Conservation (phyloP, 116 monocot species). For the Papilionanthe hybrid region DNA sequence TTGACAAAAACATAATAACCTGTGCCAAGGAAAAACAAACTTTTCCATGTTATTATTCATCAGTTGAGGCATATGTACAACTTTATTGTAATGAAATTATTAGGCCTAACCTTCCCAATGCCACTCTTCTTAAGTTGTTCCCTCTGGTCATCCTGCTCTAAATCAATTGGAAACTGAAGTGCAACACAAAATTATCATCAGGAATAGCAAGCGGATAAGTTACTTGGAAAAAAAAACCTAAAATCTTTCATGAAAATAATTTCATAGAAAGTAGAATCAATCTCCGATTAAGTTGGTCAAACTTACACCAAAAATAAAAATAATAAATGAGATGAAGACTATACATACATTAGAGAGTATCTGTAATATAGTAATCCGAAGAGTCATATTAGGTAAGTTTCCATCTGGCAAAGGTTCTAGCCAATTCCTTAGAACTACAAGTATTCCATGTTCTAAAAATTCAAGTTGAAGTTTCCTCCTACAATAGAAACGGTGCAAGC, state of each 20-base stretch:
- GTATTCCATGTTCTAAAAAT: constrained; percentile 96
- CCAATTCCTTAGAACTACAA: constrained; percentile 89
- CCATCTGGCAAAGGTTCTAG: constrained; percentile 99
- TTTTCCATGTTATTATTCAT: not conserved
- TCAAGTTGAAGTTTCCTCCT: constrained; percentile 92
- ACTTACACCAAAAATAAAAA: too few relatives aligned
- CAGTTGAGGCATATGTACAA: not conserved
- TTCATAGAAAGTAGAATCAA: not conserved
- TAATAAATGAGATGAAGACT: not conserved
- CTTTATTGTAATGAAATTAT: not conserved
- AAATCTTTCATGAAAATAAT: not conserved
- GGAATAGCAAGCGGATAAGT: not conserved
- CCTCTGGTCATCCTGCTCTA: constrained; percentile 77
- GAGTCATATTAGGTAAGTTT: constrained; percentile 93
- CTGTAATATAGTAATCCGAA: constrained; percentile 80
- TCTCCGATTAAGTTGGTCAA: not conserved
- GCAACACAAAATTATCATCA: not conserved
- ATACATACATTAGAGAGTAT: constrained; percentile 71
- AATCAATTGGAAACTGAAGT: constrained; percentile 75
- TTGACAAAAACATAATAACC: constrained; percentile 99
- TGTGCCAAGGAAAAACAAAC: constrained; percentile 13
- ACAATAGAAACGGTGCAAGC: constrained; percentile 6
- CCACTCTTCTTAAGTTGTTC: constrained; percentile 97
- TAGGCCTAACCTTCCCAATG: constrained; percentile 73
- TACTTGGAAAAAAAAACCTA: not conserved